A percentile compares a stretch with the other conserved stretches of the same genome.
These are phyloP conservation scores for Terfezia boudieri DNA, from an alignment of 495 filamentous ascomycete species.

Conservation along the genomic window DNA sequence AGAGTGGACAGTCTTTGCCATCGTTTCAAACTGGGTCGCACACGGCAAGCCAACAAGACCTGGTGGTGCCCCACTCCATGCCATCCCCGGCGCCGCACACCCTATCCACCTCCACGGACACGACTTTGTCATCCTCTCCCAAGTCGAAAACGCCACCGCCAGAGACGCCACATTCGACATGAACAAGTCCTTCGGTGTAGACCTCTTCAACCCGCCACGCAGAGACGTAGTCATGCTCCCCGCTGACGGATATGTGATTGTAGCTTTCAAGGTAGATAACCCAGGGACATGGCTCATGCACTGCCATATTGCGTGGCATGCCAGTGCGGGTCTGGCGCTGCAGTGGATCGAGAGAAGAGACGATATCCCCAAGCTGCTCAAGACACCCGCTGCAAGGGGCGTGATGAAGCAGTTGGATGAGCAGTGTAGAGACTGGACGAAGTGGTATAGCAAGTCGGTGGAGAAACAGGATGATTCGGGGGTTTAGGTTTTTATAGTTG, in stretches of 20 bases:
- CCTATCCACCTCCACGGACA: slow-evolving; percentile 37
- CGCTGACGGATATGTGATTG: slow-evolving; percentile 25
- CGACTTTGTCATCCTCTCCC: slow-evolving; percentile 34
- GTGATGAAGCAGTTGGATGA: no score
- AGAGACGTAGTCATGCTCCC: slow-evolving; percentile 38
- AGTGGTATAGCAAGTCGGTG: no score
- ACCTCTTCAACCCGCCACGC: slow-evolving; percentile 30
- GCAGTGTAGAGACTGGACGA: no score
- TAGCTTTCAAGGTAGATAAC: slow-evolving; percentile 37
- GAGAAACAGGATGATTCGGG: no score
- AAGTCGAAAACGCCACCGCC: slow-evolving; percentile 18
- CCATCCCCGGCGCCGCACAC: slow-evolving; percentile 10
- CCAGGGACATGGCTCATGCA: slow-evolving; percentile 35
- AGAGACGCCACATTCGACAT: slow-evolving; percentile 17
- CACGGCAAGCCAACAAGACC: no score
- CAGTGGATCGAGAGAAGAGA: slow-evolving; percentile 27
- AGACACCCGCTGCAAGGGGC: no score
- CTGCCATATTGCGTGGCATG: slow-evolving; percentile 37
- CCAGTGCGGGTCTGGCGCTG: slow-evolving; percentile 26
- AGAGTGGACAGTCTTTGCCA: neutral
- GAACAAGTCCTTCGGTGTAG: neutral
- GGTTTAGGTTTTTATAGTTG: no score
- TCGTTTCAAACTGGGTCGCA: neutral
- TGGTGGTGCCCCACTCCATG: neutral
- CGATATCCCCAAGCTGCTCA: slow-evolving; percentile 16